Evolutionary conservation across 345 rosid species (phyloP), one percentile per base, ranked within the genome.

Genomic region (Streptanthus diversifolius): DNA sequence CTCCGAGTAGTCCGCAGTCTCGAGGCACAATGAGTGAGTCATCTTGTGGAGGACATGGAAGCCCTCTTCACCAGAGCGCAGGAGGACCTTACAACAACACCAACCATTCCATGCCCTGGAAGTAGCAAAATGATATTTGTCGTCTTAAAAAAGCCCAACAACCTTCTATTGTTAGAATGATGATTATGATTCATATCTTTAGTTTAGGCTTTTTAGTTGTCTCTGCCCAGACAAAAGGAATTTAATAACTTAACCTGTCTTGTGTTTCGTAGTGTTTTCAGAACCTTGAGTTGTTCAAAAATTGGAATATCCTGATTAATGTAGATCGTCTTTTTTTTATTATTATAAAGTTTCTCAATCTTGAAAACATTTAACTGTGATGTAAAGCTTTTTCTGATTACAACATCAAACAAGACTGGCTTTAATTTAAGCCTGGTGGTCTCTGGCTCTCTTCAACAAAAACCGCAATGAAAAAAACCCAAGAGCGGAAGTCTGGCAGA

Each of bases 401-500:
- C 49, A 53, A 77, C 54, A 70, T 64, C 18, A 41, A 49, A 58
- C n/a, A 51, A 63, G 24, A 11, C 68, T 5, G 25, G 29, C 32
- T 15, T 54, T 18, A 35, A 13, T 21, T 60, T 32, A 68, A 27
- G 12, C 21, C 8, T 59, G 69, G 41, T 73, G 57, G 6, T 73
- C 78, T 78, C 60, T 71, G 1, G 90, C 90, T 82, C 88, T 88
- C 77, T 85, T 85, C 72, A 85, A 78, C 71, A 89, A 75, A 53
- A 80, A 80, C 45, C 90, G 87, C 81, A 86, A 51, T 1, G 95
- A 90, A 73, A 84, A 82, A 6, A 80, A 1, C 48, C 97, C 96
- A 17, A 93, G 90, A 32, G 77, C 86, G 44, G 74, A 57, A 32
- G 93, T 90, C 76, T 89, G 98, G 93, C 93, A 93, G 77, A 88